Percentiles rank a stretch among this genome's conserved stretches.
phyloP scores from a whole-genome alignment of 495 filamentous ascomycete species.

The Astrothelium subdiscretum region DNA sequence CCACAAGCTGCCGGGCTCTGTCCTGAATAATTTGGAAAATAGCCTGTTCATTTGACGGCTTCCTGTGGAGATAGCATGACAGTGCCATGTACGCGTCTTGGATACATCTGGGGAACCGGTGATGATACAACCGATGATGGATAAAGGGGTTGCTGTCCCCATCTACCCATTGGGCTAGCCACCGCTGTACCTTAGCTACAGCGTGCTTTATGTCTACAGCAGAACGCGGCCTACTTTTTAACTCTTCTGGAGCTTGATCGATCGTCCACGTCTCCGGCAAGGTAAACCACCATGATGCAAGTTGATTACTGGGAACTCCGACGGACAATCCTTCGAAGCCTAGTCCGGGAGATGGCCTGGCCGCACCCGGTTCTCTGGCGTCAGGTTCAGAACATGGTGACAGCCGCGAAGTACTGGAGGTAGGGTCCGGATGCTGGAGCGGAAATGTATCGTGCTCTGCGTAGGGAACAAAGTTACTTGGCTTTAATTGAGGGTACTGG shows the following conservation, averaged over 20 bases:
- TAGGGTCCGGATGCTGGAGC: neutral
- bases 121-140: slow-evolving; percentile 11
- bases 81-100: slow-evolving; percentile 17
- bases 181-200: neutral
- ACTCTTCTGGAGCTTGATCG: slow-evolving; percentile 2
- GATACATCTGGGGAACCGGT: slow-evolving; percentile 9
- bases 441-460: neutral
- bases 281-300: slow-evolving; percentile 12
- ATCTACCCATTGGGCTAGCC: slow-evolving; percentile 12
- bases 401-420: neutral
- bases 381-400: slow-evolving; percentile 7
- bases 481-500: slow-evolving; percentile 10
- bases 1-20: slow-evolving; percentile 9
- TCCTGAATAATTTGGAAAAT: slow-evolving; percentile 15
- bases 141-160: slow-evolving; percentile 15
- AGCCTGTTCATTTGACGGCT: slow-evolving; percentile 11
- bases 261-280: slow-evolving; percentile 12
- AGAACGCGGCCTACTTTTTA: slow-evolving; percentile 5
- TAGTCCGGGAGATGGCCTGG: neutral
- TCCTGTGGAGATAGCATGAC: slow-evolving; percentile 12
- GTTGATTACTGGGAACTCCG: neutral
- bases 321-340: neutral
- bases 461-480: slow-evolving; percentile 8
- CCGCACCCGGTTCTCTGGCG: slow-evolving; percentile 5
- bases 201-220: slow-evolving; percentile 9